Percentiles rank a stretch among this genome's conserved stretches.
phyloP scores from a whole-genome alignment of 2,329 filamentous ascomycete genomes.

The Colletotrichum sp. region DNA sequence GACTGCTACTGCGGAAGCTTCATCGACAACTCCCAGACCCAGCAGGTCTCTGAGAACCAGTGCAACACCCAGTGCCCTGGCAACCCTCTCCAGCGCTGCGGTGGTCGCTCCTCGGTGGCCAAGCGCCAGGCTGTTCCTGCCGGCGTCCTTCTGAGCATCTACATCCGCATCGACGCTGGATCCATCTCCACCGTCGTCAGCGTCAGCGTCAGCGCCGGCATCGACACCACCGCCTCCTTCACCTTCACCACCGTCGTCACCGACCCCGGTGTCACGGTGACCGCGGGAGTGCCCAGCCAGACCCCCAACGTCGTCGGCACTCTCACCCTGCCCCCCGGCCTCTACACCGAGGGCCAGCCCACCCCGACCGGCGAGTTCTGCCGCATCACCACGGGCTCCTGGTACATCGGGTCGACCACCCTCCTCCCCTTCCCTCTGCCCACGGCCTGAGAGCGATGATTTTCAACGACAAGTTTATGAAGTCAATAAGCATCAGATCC shows the following conservation, averaged over 20 bases:
- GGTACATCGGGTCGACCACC: conserved; percentile 3
- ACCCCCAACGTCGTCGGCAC: neutral
- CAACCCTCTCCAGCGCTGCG: conserved; percentile 26
- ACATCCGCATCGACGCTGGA: neutral
- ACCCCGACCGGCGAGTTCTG: neutral
- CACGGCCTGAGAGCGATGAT: neutral
- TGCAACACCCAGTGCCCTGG: conserved; percentile 35
- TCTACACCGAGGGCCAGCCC: conserved; percentile 2
- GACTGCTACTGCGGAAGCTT: conserved; percentile 34
- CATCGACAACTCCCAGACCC: conserved; percentile 13
- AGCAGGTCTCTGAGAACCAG: conserved; percentile 10
- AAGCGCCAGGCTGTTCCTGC: neutral
- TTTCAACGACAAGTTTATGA: neutral
- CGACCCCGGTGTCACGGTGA: neutral
- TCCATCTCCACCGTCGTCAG: neutral
- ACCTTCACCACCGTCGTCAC: conserved; percentile 1
- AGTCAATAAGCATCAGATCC: neutral
- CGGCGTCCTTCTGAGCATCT: neutral
- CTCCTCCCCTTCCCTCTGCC: neutral
- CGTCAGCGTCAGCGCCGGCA: neutral
- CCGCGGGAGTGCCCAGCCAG: neutral
- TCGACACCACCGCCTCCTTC: neutral
- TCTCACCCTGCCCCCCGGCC: conserved; percentile 9
- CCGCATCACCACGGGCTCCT: conserved; percentile 7
- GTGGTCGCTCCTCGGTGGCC: conserved; percentile 22